Base-by-base conservation (phyloP, 1,139 yeast genomes). In the Pichia norvegensis region DNA sequence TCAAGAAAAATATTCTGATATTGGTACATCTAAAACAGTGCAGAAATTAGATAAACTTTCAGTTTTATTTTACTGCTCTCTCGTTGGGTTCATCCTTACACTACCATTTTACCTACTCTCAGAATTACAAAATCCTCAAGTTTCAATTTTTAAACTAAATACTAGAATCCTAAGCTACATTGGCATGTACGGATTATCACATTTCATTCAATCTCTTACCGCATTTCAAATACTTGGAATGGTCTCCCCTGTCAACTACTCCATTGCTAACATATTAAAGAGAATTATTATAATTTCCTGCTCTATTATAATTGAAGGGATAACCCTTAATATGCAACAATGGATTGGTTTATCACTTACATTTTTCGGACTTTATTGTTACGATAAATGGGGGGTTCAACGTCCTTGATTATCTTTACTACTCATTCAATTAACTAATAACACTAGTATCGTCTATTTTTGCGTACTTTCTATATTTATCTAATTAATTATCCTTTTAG, bases 201-300 rank as follows among this genome's bases (percentile, higher is more conserved):
- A 90, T 67, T 90, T 88, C 58, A 63, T 80, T 48, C 97, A 90
- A 67, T 84, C 94, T 42, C 69, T 90, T 60, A 68, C 88, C 47
- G 96, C 97, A 31, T 90, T 90, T 66, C 95, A 87, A 65, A 78
- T 90, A 42, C 75, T 90, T 55, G 96, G 97, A 10, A 68, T 79
- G 63, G 78, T 90, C 31, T 78, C 90, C 14, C 94, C 97, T 1
- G 92, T 90, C 42, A 85, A 90, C 53, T 90, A 90, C 66, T 84
- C 95, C 36, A 86, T 90, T 57, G 97, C 97, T 38, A 85, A 85
- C 59, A 79, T 90, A 48, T 67, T 88, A 64, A 90, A 90, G 63
- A 77, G 97, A 55, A 86, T 90, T 45, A 83, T 86, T 33, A 90
- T 90, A 44, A 88, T 90, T 48, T 67, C 81, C 23, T 82, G 83